Evolutionary conservation across 2,329 filamentous ascomycete species (phyloP).

Genomic region (Gliomastix tumulicola): DNA sequence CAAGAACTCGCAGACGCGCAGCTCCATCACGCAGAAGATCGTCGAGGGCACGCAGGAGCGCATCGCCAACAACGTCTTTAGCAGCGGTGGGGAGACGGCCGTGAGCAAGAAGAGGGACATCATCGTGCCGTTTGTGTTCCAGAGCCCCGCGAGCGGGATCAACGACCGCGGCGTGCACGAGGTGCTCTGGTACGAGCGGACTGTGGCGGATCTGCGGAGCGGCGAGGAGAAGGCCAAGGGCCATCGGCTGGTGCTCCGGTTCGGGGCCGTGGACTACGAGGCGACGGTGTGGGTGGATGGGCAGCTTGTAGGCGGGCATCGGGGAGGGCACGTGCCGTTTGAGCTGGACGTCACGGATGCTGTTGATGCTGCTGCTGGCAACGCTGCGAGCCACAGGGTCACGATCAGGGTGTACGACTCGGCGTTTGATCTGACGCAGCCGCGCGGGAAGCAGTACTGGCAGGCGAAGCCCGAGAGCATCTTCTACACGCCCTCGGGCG

Average conservation of each 20-base stretch:
- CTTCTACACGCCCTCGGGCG: constrained; percentile 50
- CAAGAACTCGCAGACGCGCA: constrained; percentile 25
- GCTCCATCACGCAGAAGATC: constrained; percentile 33
- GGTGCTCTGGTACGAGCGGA: constrained; percentile 59
- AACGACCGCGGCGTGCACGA: constrained; percentile 56
- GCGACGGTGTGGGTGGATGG: constrained; percentile 51
- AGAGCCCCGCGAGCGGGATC: constrained; percentile 56
- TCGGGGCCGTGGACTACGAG: constrained; percentile 57
- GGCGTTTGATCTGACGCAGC: constrained; percentile 56
- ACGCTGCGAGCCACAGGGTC: constrained; percentile 26
- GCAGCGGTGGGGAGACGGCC: constrained; percentile 13
- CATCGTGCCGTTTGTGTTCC: constrained; percentile 59
- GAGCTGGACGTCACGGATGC: constrained; percentile 51
- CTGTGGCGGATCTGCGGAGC: constrained; percentile 40
- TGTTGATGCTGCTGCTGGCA: constrained; percentile 13
- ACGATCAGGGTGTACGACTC: constrained; percentile 57
- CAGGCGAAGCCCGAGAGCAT: constrained; percentile 52
- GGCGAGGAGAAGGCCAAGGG: constrained; percentile 28
- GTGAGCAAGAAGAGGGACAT: constrained; percentile 44
- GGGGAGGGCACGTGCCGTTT: constrained; percentile 53
- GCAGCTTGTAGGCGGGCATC: constrained; percentile 42
- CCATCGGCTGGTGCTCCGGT: constrained; percentile 41
- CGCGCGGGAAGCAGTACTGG: constrained; percentile 63
- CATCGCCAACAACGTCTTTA: constrained; percentile 35
- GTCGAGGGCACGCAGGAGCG: constrained; percentile 39